These are phyloP conservation scores for Lasiosphaeria hispida DNA, from an alignment of 495 filamentous ascomycete genomes.

Conservation along the genomic window DNA sequence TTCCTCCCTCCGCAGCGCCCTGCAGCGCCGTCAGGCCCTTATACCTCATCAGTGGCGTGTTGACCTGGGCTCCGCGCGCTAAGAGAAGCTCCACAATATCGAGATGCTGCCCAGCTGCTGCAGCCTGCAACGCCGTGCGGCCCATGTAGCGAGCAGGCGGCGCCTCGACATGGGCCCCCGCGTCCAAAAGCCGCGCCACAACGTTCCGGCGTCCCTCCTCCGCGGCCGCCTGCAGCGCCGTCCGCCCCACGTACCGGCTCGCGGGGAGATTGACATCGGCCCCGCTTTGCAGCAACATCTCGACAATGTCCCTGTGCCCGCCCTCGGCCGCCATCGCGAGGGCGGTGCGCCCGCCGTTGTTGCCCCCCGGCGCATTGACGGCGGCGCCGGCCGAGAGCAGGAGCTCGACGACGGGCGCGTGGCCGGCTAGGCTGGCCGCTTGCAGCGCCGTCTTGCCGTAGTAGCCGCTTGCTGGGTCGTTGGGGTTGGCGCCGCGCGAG, in stretches of 20 bases:
- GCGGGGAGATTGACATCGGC: constrained; percentile 18
- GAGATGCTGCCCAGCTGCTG: constrained; percentile 1
- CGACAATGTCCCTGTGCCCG: constrained; percentile 26
- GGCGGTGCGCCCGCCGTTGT: constrained; percentile 28
- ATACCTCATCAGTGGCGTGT: constrained; percentile 19
- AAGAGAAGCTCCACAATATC: constrained; percentile 22
- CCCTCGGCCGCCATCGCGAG: constrained; percentile 32
- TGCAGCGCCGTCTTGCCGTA: constrained; percentile 38
- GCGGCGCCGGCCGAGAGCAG: constrained; percentile 30
- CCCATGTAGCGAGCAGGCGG: constrained; percentile 14
- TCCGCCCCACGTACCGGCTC: constrained; percentile 18
- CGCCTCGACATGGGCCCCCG: constrained; percentile 33
- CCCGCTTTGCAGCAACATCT: constrained; percentile 25
- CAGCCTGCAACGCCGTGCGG: constrained; percentile 31
- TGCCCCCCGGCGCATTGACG: constrained; percentile 31
- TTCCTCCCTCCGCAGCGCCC: constrained; percentile 26
- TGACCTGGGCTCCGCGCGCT: constrained; percentile 21
- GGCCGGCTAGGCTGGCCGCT: constrained; percentile 30
- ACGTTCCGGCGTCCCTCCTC: constrained; percentile 18
- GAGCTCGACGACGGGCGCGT: constrained; percentile 23
- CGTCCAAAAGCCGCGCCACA: constrained; percentile 23
- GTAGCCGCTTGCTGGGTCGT: constrained; percentile 28
- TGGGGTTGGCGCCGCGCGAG: neutral
- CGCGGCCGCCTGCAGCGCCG: constrained; percentile 35
- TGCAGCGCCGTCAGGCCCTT: constrained; percentile 36